A percentile compares a stretch with the other conserved stretches of the same genome.
Evolutionary conservation across 805 yeast species (phyloP).

Genomic region (Isabelozyma gotoi): DNA sequence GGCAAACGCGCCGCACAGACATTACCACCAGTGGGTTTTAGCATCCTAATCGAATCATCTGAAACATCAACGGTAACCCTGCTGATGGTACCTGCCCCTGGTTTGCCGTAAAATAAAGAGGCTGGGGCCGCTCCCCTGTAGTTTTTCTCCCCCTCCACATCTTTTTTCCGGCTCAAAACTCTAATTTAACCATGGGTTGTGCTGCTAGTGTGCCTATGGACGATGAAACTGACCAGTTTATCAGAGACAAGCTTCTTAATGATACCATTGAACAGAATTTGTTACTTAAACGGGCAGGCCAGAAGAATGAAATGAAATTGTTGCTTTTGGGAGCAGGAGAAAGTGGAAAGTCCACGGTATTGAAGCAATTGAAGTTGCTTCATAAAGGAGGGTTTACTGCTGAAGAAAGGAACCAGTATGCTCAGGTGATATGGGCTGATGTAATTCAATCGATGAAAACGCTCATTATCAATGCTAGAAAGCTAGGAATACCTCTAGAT

Average conservation of each 20-base stretch:
- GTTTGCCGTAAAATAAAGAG: background rate
- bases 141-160: background rate
- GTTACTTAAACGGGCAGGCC: conserved; percentile 48
- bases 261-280: conserved; percentile 66
- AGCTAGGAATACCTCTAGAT: conserved; percentile 59
- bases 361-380: conserved; percentile 81
- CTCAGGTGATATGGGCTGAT: conserved; percentile 92
- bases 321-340: conserved; percentile 92
- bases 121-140: background rate
- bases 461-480: conserved; percentile 73
- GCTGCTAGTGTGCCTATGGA: conserved; percentile 47
- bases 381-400: conserved; percentile 84
- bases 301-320: conserved; percentile 63
- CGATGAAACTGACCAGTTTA: conserved; percentile 52
- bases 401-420: conserved; percentile 76
- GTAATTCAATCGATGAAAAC: conserved; percentile 79
- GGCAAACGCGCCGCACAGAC: background rate
- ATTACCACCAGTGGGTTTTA: background rate
- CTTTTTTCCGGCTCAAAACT: too few relatives aligned
- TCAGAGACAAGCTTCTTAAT: conserved; percentile 53
- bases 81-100: too few relatives aligned
- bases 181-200: conserved; percentile 69
- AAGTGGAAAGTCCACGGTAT: conserved; percentile 89
- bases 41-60: background rate
- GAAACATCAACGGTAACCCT: too few relatives aligned